Conservation (phyloP, 352 stramenopile species). For the Phytophthora colocasiae region DNA sequence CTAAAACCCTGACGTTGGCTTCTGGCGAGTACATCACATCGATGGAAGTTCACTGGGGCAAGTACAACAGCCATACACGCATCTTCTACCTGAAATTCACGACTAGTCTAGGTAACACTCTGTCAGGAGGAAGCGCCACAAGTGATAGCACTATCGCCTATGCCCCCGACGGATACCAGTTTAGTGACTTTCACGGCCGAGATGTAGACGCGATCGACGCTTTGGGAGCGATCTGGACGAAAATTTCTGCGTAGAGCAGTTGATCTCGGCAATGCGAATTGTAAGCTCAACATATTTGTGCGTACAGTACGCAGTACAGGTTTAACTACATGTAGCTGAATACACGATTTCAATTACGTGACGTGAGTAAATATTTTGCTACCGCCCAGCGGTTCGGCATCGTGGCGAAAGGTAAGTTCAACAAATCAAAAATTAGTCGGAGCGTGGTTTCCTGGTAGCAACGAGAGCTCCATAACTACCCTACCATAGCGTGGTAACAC, state of each 20-base stretch:
- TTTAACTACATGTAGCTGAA: not conserved
- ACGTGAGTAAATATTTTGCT: not conserved
- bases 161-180: constrained; percentile 49
- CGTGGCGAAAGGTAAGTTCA: too few species aligned
- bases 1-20: constrained; percentile 42
- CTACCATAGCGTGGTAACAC: too few species aligned
- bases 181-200: constrained; percentile 59
- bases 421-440: too few species aligned
- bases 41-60: constrained; percentile 50
- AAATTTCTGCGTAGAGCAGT: constrained; percentile 27
- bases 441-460: too few species aligned
- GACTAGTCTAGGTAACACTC: constrained; percentile 42
- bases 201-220: constrained; percentile 48
- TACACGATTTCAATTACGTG: not conserved
- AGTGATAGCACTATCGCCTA: constrained; percentile 36
- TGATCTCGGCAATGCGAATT: too few species aligned
- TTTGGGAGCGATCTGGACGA: constrained; percentile 57
- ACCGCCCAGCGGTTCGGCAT: not conserved
- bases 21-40: constrained; percentile 52
- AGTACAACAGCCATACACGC: constrained; percentile 46
- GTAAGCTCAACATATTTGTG: too few species aligned
- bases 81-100: constrained; percentile 57
- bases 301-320: too few species aligned
- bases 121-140: constrained; percentile 40
- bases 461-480: too few species aligned